Evolutionary conservation across 441 rosid species (phyloP), one percentile per base, ranked within the genome.

Genomic region (Melastoma candidum): DNA sequence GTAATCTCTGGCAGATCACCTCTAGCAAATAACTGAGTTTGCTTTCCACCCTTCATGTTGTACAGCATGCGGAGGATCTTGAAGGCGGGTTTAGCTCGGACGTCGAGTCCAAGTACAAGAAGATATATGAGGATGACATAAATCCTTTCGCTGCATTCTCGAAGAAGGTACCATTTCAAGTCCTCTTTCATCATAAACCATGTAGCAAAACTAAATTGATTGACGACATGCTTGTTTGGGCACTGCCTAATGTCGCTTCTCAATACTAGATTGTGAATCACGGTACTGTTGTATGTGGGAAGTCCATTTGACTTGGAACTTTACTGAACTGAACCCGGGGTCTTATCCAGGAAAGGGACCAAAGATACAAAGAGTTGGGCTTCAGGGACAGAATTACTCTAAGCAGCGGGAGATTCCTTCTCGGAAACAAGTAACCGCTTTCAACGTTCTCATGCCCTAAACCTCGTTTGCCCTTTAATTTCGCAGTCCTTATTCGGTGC

Each of bases 131-230:
- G 68, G 97, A 94, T 66, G 99, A 85, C 65, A 90, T 94, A 56
- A 94, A 94, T 74, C 97, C 99, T 29, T 94, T 94, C 69, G 97
- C 97, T 14, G 99, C 99, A 49, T 94, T 90, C 79, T 94, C 97
- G 12, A 90, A 82, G 71, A 94, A 87, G 96, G 97, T 86, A 51
- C 44, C 7, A 57, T 53, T 17, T 17, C 22, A 17, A 17, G 22
- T 17, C 22, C 22, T 17, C 22, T 17, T 17, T 17, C 22, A 17
- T 17, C 22, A 17, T 49, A 44, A 48, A 32, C 43, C 53, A 54
- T 51, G 39, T 36, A 36, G 41, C 6, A 36, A 2, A 9, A 36
- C 41, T 4, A 29, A 29, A 36, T 36, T 4, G 41, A 9, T 36
- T 36, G 41, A 17, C 41, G 8, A 9, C 6, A 4, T 4, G 41